phyloP scores from a whole-genome alignment of 1,284 basidiomycete species.

The Cryptococcus sp. region DNA sequence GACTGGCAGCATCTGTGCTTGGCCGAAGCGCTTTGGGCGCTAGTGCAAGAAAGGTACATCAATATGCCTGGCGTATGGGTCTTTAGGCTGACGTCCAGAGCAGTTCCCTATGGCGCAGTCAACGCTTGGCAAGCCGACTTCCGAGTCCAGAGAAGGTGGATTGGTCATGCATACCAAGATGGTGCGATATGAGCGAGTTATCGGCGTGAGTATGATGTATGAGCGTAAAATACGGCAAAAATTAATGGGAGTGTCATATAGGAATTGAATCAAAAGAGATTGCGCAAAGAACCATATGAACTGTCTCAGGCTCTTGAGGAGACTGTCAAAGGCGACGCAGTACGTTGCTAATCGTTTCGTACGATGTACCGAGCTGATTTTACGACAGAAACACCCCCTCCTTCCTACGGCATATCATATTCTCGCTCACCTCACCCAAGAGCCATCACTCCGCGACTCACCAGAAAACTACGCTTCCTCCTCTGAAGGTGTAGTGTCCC shows the following conservation, averaged over 20 bases:
- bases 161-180: slow-evolving; percentile 79
- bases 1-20: slow-evolving; percentile 19
- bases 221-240: not conserved
- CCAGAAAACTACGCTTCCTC: slow-evolving; percentile 10
- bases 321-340: slow-evolving; percentile 40
- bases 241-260: slow-evolving; percentile 10
- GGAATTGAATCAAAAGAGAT: slow-evolving; percentile 43
- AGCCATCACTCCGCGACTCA: slow-evolving; percentile 52
- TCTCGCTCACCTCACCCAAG: slow-evolving; percentile 55
- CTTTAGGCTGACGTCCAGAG: not conserved
- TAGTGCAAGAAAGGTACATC: slow-evolving; percentile 33
- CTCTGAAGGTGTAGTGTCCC: slow-evolving; percentile 5
- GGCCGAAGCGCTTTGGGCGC: slow-evolving; percentile 39
- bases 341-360: slow-evolving; percentile 5
- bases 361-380: slow-evolving; percentile 4
- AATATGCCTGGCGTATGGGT: not conserved
- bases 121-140: slow-evolving; percentile 29
- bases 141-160: slow-evolving; percentile 43
- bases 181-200: slow-evolving; percentile 87
- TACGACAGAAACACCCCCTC: slow-evolving; percentile 47
- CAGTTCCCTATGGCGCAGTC: slow-evolving; percentile 45
- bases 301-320: slow-evolving; percentile 40
- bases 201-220: slow-evolving; percentile 63
- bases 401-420: slow-evolving; percentile 50
- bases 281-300: slow-evolving; percentile 41